Evolutionary conservation across 306 rosid genomes (phyloP).

Genomic region (Gynostemma pentaphyllum): DNA sequence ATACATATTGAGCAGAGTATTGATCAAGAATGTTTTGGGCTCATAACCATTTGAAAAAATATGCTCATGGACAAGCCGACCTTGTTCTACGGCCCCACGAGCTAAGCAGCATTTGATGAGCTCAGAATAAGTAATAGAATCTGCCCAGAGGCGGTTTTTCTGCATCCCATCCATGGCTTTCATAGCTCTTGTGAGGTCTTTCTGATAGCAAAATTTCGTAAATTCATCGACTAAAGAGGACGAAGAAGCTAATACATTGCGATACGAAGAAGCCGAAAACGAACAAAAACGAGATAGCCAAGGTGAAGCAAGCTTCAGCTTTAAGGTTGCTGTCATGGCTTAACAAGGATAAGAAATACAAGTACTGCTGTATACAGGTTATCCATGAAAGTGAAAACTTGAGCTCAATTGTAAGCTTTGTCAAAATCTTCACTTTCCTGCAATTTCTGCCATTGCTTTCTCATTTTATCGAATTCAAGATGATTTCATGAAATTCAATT

Average conservation of each 20-base stretch:
- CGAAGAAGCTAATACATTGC: constrained; percentile 16
- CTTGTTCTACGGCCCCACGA: constrained; percentile 45
- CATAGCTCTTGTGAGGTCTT: constrained; percentile 69
- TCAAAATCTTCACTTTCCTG: background rate
- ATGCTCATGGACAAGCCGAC: constrained; percentile 53
- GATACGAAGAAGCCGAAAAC: constrained; percentile 12
- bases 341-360: background rate
- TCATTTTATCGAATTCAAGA: no score
- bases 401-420: background rate
- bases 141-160: constrained; percentile 34
- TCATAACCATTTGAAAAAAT: constrained; percentile 50
- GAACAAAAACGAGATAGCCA: constrained; percentile 15
- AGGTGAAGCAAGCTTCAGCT: constrained; percentile 18
- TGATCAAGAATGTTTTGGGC: constrained; percentile 47
- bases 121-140: constrained; percentile 56
- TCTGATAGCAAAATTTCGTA: constrained; percentile 35
- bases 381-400: background rate
- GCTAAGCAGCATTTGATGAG: constrained; percentile 77
- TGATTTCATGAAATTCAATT: no score
- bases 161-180: constrained; percentile 58
- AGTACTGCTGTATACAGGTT: background rate
- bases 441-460: no score
- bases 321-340: constrained; percentile 20
- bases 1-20: constrained; percentile 52
- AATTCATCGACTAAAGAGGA: constrained; percentile 32